Evolutionary conservation across 768 basidiomycete species (phyloP).

Genomic region (Mrakia blollopis): DNA sequence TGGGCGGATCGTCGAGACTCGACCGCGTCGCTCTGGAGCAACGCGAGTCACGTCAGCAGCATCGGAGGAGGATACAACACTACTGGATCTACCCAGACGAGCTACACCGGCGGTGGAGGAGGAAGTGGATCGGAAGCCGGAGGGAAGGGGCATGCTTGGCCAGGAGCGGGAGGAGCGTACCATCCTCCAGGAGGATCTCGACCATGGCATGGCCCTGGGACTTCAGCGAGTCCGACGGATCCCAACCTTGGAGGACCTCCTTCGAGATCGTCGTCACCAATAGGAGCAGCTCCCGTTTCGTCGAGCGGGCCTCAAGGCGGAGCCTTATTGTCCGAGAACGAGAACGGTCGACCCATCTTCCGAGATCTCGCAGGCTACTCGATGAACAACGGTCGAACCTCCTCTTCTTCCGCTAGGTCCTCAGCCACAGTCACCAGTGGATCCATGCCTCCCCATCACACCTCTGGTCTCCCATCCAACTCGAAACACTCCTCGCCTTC

Average conservation of each 20-base stretch:
- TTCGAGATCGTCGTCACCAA: constrained; percentile 1
- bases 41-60: constrained; percentile 48
- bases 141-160: neutral
- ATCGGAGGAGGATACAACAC: constrained; percentile 48
- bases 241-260: neutral
- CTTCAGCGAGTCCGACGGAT: neutral
- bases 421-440: neutral
- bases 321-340: neutral
- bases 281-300: neutral
- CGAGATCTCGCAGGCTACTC: constrained; percentile 8
- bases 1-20: constrained; percentile 69
- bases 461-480: neutral
- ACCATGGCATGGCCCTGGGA: neutral
- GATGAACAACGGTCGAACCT: constrained; percentile 7
- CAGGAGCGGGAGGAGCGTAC: constrained; percentile 2
- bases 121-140: constrained; percentile 11
- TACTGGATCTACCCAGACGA: constrained; percentile 25
- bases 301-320: neutral
- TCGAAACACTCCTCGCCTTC: constrained; percentile 10
- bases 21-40: constrained; percentile 63
- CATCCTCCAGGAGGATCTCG: neutral
- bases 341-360: neutral
- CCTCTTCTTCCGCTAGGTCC: neutral
- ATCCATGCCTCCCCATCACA: neutral
- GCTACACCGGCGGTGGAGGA: constrained; percentile 15